Percentiles rank a stretch among this genome's conserved stretches.
Conservation (phyloP, 306 rosid species). For the Cicer chorassanicum region DNA sequence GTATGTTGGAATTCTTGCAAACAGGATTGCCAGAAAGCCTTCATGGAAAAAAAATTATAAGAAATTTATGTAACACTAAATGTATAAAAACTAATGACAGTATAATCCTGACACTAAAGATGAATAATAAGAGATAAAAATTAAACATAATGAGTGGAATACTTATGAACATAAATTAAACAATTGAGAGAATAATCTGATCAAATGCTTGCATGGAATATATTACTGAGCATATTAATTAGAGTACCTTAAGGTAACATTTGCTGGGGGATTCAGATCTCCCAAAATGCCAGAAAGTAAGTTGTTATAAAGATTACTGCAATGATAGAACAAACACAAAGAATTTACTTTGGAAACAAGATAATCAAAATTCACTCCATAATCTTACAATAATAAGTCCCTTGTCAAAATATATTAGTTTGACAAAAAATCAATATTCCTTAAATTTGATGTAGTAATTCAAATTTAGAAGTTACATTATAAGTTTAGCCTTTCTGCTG, state of each 20-base stretch:
- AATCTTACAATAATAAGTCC: constrained; percentile 21
- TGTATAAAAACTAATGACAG: constrained; percentile 12
- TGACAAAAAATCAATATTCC: constrained; percentile 28
- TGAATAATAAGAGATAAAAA: constrained; percentile 25
- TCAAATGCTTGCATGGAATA: constrained; percentile 24
- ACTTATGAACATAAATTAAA: constrained; percentile 31
- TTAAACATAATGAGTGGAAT: background rate
- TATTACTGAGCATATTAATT: constrained; percentile 26
- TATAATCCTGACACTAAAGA: constrained; percentile 25
- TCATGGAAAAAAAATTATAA: constrained; percentile 31
- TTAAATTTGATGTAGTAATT: constrained; percentile 8
- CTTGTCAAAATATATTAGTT: constrained; percentile 25
- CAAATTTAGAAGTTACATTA: constrained; percentile 55
- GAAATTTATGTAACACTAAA: constrained; percentile 31
- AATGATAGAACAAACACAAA: constrained; percentile 37
- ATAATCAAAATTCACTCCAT: constrained; percentile 25
- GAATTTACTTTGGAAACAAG: constrained; percentile 33
- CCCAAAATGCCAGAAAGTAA: constrained; percentile 54
- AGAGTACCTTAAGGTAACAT: constrained; percentile 77
- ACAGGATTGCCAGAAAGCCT: constrained; percentile 89
- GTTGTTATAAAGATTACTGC: constrained; percentile 82
- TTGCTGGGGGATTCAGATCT: constrained; percentile 56
- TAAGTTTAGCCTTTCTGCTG: constrained; percentile 49
- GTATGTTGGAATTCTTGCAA: constrained; percentile 58
- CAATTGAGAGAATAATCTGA: constrained; percentile 24